phyloP scores from a whole-genome alignment of 345 rosid genomes.

The Lumnitzera littorea region DNA sequence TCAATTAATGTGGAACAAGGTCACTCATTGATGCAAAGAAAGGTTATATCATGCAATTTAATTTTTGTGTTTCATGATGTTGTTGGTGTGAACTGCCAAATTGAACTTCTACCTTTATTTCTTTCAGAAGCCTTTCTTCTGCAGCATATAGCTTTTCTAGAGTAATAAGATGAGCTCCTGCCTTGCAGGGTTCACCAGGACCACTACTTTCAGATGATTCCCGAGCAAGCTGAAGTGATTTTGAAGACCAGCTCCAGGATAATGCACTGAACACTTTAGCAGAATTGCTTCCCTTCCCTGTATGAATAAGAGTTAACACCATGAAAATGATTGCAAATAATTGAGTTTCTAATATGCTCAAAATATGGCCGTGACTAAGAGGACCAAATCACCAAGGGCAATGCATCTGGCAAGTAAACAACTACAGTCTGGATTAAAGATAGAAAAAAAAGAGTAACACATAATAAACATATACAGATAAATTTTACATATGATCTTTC shows the following conservation, averaged over 20 bases:
- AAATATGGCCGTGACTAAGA: not conserved
- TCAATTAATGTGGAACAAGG: too few species aligned
- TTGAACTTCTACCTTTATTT: constrained; percentile 48
- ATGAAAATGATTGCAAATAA: not conserved
- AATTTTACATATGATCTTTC: too few species aligned
- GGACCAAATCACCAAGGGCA: too few species aligned
- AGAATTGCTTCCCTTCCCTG: constrained; percentile 79
- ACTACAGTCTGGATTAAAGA: too few species aligned
- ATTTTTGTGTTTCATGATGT: too few species aligned
- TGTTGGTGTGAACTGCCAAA: constrained; percentile 10
- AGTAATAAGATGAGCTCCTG: constrained; percentile 79
- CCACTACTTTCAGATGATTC: constrained; percentile 27
- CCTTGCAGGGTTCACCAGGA: constrained; percentile 61
- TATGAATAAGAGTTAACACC: constrained; percentile 1
- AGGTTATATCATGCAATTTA: too few species aligned
- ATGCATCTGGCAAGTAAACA: not conserved
- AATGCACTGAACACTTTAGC: constrained; percentile 86
- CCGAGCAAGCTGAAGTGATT: constrained; percentile 45
- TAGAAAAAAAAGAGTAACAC: too few species aligned
- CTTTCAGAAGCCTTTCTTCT: constrained; percentile 80
- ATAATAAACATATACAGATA: too few species aligned
- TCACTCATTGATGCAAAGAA: too few species aligned
- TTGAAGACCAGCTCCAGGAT: constrained; percentile 92
- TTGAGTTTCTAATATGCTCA: not conserved
- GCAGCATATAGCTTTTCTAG: constrained; percentile 66